These are phyloP conservation scores for Aspergillus novoparasiticus DNA, from an alignment of 2,329 filamentous ascomycete species.

Conservation along the genomic window DNA sequence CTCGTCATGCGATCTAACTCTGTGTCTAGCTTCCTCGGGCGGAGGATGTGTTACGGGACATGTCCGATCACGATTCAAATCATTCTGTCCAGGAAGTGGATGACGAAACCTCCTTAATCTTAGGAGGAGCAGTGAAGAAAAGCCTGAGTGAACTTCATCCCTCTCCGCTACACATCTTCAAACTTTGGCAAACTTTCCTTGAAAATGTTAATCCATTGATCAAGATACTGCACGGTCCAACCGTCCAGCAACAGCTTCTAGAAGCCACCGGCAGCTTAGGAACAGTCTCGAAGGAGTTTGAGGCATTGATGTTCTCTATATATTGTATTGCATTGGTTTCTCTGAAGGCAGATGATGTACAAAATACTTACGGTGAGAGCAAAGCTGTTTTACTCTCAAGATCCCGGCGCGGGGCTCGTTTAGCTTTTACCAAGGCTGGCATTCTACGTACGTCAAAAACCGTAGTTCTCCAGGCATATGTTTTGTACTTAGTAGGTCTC, in stretches of 20 bases:
- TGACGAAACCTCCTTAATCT: constrained; percentile 3
- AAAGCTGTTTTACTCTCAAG: constrained; percentile 34
- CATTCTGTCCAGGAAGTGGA: background rate
- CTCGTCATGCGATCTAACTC: background rate
- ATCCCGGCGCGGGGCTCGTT: constrained; percentile 47
- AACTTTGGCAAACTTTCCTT: constrained; percentile 68
- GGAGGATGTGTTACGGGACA: constrained; percentile 8
- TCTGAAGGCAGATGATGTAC: constrained; percentile 58
- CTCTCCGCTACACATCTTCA: constrained; percentile 30
- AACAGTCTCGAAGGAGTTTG: constrained; percentile 59
- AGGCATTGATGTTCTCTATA: constrained; percentile 68
- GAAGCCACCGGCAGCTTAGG: constrained; percentile 60
- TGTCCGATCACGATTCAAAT: constrained; percentile 2
- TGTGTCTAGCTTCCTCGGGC: constrained; percentile 3
- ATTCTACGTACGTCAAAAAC: constrained; percentile 49
- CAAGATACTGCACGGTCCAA: constrained; percentile 68
- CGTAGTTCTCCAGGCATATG: constrained; percentile 50
- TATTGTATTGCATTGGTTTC: constrained; percentile 63
- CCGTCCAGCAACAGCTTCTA: constrained; percentile 64
- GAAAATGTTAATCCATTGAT: constrained; percentile 69
- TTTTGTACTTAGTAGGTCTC: constrained; percentile 46
- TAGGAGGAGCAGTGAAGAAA: background rate
- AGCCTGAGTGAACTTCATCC: constrained; percentile 19
- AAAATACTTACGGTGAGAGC: constrained; percentile 33
- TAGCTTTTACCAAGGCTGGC: constrained; percentile 31